Conservation (phyloP, 2,329 filamentous ascomycete genomes). For the Chrysosporium keratinophilum region DNA sequence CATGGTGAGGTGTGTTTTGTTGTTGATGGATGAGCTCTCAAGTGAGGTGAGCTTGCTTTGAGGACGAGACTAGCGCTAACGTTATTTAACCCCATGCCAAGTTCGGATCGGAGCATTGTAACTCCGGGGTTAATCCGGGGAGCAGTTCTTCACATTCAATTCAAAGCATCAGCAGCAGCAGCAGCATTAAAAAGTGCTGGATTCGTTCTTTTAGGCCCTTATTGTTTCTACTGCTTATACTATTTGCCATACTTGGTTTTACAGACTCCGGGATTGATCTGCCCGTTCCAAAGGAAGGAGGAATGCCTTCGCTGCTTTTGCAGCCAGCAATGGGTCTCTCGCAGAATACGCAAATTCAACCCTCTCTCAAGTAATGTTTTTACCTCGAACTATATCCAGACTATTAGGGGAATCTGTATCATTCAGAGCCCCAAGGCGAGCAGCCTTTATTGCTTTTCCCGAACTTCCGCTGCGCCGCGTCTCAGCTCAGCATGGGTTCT, state of each 20-base stretch:
- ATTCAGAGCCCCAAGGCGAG: not conserved
- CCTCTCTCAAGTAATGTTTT: constrained; percentile 6
- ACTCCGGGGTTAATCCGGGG: not conserved
- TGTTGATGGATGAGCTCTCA: too few species aligned
- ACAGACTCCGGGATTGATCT: not conserved
- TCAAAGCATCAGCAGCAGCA: too few species aligned
- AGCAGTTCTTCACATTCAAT: too few species aligned
- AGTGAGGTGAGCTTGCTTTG: too few species aligned
- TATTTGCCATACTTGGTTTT: not conserved
- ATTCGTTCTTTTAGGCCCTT: not conserved
- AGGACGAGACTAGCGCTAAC: too few species aligned
- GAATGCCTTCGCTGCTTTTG: constrained; percentile 8
- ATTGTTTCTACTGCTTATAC: not conserved
- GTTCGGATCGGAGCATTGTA: constrained; percentile 3
- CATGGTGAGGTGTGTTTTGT: too few species aligned
- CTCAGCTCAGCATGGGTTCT: not conserved
- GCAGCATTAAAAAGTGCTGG: too few species aligned
- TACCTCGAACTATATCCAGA: constrained; percentile 3
- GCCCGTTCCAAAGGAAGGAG: not conserved
- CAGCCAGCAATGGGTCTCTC: constrained; percentile 9
- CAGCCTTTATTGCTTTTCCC: not conserved
- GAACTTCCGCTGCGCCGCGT: not conserved
- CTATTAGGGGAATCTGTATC: not conserved
- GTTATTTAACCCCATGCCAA: not conserved
- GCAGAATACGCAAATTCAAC: not conserved